Evolutionary conservation across 73 alveolate species (phyloP), one percentile per base, ranked within the genome.

Genomic region (Tetrahymena borealis): DNA sequence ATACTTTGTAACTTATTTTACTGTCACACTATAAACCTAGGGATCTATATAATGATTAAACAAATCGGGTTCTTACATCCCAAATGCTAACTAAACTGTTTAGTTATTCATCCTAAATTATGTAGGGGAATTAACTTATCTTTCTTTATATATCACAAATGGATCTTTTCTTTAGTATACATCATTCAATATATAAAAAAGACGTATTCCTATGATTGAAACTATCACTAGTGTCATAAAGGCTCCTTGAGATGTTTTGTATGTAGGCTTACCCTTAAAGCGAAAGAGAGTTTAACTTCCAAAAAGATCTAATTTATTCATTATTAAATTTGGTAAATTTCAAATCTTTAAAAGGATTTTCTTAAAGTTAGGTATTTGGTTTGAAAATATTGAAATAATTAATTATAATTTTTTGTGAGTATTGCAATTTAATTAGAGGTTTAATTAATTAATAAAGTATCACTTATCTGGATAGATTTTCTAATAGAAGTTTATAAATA

Each of bases 271-370:
- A 24, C 85, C 85, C 28, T 60, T 24, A 18, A 60, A 60, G 6
- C 85, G n/a, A 60, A 60, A 60, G n/a, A n/a, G n/a, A n/a, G n/a
- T n/a, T n/a, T n/a, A 43, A 43, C 79, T 43, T 43, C 79, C 79
- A 43, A 43, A 43, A 43, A 43, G 31, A 43, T 43, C 79, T 11
- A 43, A 43, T 18, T 16, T 18, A 13, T 43, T 43, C 79, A 43
- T 43, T 43, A n/a, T 6, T 43, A 16, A 43, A 9, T 43, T 43
- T 43, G 33, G 28, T 43, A 43, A 43, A 43, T 43, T 6, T 3
- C 28, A n/a, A n/a, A n/a, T n/a, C n/a, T n/a, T n/a, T n/a, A n/a
- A n/a, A n/a, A n/a, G n/a, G n/a, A n/a, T n/a, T n/a, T n/a, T n/a
- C n/a, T n/a, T n/a, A n/a, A n/a, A n/a, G n/a, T n/a, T n/a, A n/a